Conservation (phyloP, 2,329 filamentous ascomycete species). For the Fusarium tanahbumbuense region DNA sequence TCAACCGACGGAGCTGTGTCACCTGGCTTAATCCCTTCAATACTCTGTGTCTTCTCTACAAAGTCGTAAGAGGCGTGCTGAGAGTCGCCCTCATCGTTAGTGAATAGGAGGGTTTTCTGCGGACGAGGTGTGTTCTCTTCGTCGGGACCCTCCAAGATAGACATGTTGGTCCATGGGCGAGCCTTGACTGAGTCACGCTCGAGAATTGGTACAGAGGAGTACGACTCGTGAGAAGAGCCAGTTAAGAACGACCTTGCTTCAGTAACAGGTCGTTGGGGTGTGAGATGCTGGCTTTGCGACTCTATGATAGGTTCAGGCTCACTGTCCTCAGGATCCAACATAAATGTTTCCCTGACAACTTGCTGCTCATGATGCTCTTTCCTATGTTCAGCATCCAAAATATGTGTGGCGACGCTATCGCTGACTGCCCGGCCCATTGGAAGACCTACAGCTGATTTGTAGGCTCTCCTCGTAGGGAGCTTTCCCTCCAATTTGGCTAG, state of each 20-base stretch:
- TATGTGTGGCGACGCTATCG: slow-evolving; percentile 40
- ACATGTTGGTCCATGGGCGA: slow-evolving; percentile 66
- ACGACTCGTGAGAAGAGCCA: slow-evolving; percentile 76
- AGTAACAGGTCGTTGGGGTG: slow-evolving; percentile 46
- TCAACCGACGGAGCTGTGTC: slow-evolving; percentile 48
- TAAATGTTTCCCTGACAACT: slow-evolving; percentile 56
- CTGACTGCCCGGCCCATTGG: slow-evolving; percentile 31
- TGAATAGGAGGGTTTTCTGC: slow-evolving; percentile 35
- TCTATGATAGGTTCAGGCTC: slow-evolving; percentile 38
- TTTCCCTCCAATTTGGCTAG: slow-evolving; percentile 91
- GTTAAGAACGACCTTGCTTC: slow-evolving; percentile 63
- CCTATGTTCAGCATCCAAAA: slow-evolving; percentile 54
- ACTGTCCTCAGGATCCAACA: slow-evolving; percentile 43
- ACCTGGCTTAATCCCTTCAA: slow-evolving; percentile 57
- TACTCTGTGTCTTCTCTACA: slow-evolving; percentile 64
- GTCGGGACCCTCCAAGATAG: slow-evolving; percentile 64
- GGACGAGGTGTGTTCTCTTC: slow-evolving; percentile 48
- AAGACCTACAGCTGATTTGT: slow-evolving; percentile 52
- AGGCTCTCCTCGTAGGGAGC: slow-evolving; percentile 67
- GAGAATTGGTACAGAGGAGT: slow-evolving; percentile 80
- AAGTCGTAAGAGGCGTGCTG: slow-evolving; percentile 65
- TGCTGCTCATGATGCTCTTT: slow-evolving; percentile 60
- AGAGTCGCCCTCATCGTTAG: slow-evolving; percentile 39
- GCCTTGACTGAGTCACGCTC: slow-evolving; percentile 72
- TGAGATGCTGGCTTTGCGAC: slow-evolving; percentile 31